Evolutionary conservation across 768 basidiomycete species (phyloP), one percentile per base, ranked within the genome.

Genomic region (Tricholoma sp.): DNA sequence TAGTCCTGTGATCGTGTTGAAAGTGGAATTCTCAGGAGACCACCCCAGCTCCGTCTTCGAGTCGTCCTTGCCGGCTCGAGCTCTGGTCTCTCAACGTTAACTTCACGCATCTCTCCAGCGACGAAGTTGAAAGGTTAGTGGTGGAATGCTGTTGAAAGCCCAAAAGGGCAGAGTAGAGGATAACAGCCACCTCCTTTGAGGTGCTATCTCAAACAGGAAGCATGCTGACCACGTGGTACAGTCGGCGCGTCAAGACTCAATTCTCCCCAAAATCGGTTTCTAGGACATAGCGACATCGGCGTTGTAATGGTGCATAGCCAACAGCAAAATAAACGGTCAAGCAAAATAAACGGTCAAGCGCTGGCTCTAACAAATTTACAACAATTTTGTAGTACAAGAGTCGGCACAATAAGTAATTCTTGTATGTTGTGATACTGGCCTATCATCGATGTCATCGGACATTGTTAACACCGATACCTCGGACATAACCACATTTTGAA

Each of bases 1-100:
- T 65, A 68, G n/a, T 61, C 52, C 32, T 64, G 66, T 29, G 66
- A 58, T 39, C 72, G 66, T 10, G 69, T 57, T 37, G 69, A 67
- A 61, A 69, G 63, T 50, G 74, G 66, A 21, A 70, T 66, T 50
- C 70, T 71, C 54, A 76, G 69, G 49, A 76, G 67, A 5, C 63
- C 64, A 57, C 69, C 72, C 63, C 74, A 63, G 50, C 73, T 73
- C 24, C 73, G 67, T 24, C 63, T 59, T 54, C 61, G 59, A 39
- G 41, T 51, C 2, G 63, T 18, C 37, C 57, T 57, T 14, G 45
- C 52, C 22, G 47, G 47, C 47, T 49, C 47, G 41, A 61, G 47
- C 57, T 63, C 52, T 16, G 57, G 55, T 29, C 50, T 50, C 35
- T 55, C 54, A 14, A 49, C 35, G 41, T 49, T 50, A 10, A 32